Base-by-base conservation (phyloP, 768 basidiomycete species). In the Podaxis sp. region DNA sequence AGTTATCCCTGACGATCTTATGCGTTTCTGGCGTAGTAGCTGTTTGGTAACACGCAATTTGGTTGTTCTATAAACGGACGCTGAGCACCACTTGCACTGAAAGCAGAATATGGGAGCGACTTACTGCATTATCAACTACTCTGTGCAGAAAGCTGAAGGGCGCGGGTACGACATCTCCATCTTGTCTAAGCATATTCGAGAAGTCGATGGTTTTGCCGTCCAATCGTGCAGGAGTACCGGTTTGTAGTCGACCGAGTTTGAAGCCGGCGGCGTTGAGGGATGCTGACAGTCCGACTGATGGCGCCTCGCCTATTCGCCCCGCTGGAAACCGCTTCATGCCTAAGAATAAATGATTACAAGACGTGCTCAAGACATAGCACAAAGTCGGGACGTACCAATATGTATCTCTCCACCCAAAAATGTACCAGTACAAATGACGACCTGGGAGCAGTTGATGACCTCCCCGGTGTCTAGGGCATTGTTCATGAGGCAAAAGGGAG, bases 371-470 rank as follows among this genome's bases (percentile, higher is more conserved):
- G 18, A 25, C 28, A 51, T 35, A 46, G 13, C 40, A 23, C 28
- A 44, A 48, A 59, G 9, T 44, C 6, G 21, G n/a, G 4, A 13
- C 70, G 27, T 66, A 86, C 92, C 93, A 50, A 96, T 90, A 67
- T 95, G 93, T 48, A 95, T 93, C 74, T 95, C 91, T 10, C 91
- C 94, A 2, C 89, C 89, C 25, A 96, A 80, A 69, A 96, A 96
- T 0, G 94, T 96, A 6, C 94, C 94, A 0, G 93, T 95, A 66
- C 92, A 93, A 13, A 96, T 82, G 28, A 96, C 89, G 10, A 95
- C 90, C 64, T 88, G 86, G 3, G 88, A 85, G 66, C 92, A 95
- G 16, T 76, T 74, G 28, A 95, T 85, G 16, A 86, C 68, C 54
- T 93, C 88, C 9, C 91, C 90, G 3, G 82, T 79, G 35, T 92